Conservation (phyloP, 768 basidiomycete species). For the Lactifluus rugatus region DNA sequence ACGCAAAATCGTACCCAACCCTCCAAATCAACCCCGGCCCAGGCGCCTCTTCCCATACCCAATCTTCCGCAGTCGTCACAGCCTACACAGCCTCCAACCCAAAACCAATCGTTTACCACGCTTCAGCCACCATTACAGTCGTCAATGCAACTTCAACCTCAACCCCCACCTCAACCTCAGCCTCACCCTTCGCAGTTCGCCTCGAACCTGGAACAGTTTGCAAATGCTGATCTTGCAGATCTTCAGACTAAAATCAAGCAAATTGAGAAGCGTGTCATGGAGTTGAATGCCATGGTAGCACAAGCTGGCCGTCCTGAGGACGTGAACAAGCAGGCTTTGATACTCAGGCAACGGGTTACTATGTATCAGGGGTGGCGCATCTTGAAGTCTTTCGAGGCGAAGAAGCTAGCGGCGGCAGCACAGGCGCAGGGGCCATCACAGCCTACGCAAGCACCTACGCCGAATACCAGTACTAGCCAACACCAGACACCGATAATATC, state of each 20-base stretch:
- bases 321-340: neutral
- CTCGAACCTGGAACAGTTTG: neutral
- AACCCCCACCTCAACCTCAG: neutral
- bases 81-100: neutral
- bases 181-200: neutral
- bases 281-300: neutral
- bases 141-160: neutral
- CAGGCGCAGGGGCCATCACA: constrained; percentile 10
- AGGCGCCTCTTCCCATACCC: neutral
- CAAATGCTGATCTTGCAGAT: neutral
- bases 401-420: neutral
- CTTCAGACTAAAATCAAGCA: constrained; percentile 10
- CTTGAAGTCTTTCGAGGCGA: neutral
- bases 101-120: neutral
- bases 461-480: neutral
- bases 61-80: constrained; percentile 1
- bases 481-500: constrained; percentile 3
- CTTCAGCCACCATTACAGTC: neutral
- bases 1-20: neutral
- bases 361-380: neutral
- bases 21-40: neutral
- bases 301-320: constrained; percentile 8
- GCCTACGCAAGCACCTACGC: neutral
- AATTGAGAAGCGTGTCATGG: neutral
- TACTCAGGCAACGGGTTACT: neutral